Evolutionary conservation across 352 stramenopile species (phyloP).

Genomic region (Globisporangium iwayamae): DNA sequence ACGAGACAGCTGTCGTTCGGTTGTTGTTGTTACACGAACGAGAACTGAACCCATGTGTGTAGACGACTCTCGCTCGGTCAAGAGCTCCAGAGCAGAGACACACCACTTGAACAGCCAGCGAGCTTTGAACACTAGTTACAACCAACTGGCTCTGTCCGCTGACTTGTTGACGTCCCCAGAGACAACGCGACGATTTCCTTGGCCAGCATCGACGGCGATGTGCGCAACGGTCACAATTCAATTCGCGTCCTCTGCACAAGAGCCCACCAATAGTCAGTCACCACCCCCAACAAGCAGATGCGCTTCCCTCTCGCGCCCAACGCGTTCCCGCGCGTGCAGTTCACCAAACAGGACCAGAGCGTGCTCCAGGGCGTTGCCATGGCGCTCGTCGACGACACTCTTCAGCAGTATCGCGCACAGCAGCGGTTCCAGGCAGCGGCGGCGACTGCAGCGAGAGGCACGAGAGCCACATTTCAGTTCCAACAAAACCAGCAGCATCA

Average conservation of each 20-base stretch:
- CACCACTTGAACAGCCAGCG: too few species aligned
- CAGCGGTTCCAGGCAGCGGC: background rate
- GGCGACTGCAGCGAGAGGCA: background rate
- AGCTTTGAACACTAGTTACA: too few species aligned
- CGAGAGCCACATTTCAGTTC: background rate
- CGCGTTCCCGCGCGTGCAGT: conserved; percentile 4
- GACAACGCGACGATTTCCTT: background rate
- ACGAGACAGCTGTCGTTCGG: too few species aligned
- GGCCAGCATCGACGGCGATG: background rate
- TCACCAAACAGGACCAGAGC: background rate
- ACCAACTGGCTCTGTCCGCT: too few species aligned
- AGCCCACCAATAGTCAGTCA: background rate
- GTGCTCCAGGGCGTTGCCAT: background rate
- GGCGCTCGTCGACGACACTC: conserved; percentile 4
- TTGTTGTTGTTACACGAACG: too few species aligned
- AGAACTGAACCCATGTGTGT: too few species aligned
- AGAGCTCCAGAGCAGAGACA: too few species aligned
- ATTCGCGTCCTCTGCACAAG: background rate
- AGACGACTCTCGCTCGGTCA: too few species aligned
- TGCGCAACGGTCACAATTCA: background rate
- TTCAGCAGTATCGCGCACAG: conserved; percentile 2
- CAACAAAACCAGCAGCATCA: background rate
- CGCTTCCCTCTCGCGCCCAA: conserved; percentile 3
- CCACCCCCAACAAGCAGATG: background rate
- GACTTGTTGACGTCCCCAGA: background rate